Base-by-base conservation (phyloP, 306 rosid species). In the Senna siamea region DNA sequence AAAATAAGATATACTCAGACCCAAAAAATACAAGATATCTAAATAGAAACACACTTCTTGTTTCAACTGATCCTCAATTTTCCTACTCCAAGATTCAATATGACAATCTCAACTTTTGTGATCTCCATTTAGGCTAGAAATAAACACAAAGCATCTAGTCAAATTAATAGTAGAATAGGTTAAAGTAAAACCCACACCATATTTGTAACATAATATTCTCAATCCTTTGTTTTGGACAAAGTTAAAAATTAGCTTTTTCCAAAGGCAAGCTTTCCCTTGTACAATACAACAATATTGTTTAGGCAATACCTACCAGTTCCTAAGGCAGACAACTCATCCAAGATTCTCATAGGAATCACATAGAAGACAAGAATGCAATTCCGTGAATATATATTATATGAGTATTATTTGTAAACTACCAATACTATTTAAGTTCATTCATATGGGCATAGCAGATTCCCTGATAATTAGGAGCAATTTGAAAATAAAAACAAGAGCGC, bases 81-180 rank as follows among this genome's bases (percentile, higher is more conserved):
- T 74, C 74, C 63, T 55, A 77, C 43, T 60, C 50, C 40, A 57
- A 32, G 63, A 73, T 28, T 65, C 22, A 20, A 59, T 69, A 10
- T 4, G 41, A 5, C 55, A 53, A 52, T 38, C 41, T 50, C 68
- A 53, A 69, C n/a, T 18, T 66, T n/a, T 14, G 12, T 6, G 8
- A 72, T 22, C 18, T 35, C 17, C 26, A 76, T 11, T 13, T 4
- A 63, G 50, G 41, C 58, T 62, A 35, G 28, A 52, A 28, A 68
- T 19, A 28, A 47, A 73, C 61, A 54, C 10, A 69, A 14, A 66
- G 34, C 53, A 60, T 10, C 44, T 9, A 59, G 51, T 63, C 35
- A 66, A 50, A 58, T 35, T 32, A 65, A 66, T 22, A 34, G 28
- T n/a, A 17, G 30, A 50, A n/a, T 13, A 26, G 47, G 23, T 40